A percentile compares a stretch with the other conserved stretches of the same genome.
Evolutionary conservation across 1,284 basidiomycete species (phyloP).

Genomic region (Trichosporon faecale): DNA sequence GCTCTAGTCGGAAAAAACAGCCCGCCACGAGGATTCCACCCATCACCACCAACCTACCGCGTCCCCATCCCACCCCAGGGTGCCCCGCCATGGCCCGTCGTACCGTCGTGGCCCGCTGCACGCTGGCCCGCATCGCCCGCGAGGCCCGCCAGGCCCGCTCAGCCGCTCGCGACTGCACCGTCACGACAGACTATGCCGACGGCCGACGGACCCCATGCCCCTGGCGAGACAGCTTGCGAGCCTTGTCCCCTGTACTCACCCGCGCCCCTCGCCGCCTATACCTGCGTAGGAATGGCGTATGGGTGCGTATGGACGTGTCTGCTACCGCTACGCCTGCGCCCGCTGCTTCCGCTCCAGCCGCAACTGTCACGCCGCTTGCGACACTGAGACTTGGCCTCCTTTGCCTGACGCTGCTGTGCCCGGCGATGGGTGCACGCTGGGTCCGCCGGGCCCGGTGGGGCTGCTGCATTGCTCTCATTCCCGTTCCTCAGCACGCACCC

Average conservation of each 20-base stretch:
- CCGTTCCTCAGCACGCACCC: not conserved
- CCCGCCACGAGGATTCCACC: not conserved
- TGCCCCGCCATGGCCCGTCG: constrained; percentile 1
- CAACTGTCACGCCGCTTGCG: not conserved
- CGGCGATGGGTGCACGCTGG: not conserved
- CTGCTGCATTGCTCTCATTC: not conserved
- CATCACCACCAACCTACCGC: not conserved
- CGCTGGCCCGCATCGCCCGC: too few relatives aligned
- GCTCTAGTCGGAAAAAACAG: constrained; percentile 19
- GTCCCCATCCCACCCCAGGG: not conserved
- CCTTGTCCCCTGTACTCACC: not conserved
- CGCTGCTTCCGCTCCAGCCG: not conserved
- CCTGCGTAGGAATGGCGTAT: not conserved
- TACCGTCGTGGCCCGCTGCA: too few relatives aligned
- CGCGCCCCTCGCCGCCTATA: not conserved
- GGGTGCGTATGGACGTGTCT: not conserved
- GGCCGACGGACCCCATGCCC: constrained; percentile 2
- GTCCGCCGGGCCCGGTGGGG: not conserved
- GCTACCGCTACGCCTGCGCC: too few relatives aligned
- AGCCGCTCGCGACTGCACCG: not conserved
- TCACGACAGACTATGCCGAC: not conserved
- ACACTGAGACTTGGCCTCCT: not conserved
- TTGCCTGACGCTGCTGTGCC: not conserved
- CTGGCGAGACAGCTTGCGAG: too few relatives aligned
- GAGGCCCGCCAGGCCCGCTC: not conserved